Evolutionary conservation across 2,329 filamentous ascomycete genomes (phyloP).

Genomic region (Aspergillus brunneoviolaceus): DNA sequence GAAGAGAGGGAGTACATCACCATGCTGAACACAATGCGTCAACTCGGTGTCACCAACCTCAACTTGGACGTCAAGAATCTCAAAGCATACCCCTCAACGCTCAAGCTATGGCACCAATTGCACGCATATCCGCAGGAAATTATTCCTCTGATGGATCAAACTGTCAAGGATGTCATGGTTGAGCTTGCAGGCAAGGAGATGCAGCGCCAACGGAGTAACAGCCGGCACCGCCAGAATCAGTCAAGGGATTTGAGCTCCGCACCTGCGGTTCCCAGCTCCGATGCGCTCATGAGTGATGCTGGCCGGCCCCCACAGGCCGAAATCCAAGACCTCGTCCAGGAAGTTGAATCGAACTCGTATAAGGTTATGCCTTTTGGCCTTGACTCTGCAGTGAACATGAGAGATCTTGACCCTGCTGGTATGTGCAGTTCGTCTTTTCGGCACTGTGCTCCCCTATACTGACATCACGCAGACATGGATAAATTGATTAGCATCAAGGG

Average conservation of each 20-base stretch:
- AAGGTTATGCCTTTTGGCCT: constrained; percentile 87
- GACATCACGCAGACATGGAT: constrained; percentile 71
- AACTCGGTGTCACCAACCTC: constrained; percentile 77
- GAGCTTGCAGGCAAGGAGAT: constrained; percentile 82
- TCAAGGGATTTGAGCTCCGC: constrained; percentile 66
- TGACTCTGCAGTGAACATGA: constrained; percentile 82
- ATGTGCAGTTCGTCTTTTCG: constrained; percentile 24
- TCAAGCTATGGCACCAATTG: constrained; percentile 93
- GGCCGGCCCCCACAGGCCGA: constrained; percentile 36
- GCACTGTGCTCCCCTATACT: constrained; percentile 15
- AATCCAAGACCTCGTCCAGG: constrained; percentile 69
- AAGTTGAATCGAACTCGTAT: constrained; percentile 77
- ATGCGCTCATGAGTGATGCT: constrained; percentile 54
- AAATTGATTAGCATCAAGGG: constrained; percentile 94
- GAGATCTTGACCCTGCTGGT: constrained; percentile 88
- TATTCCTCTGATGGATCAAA: constrained; percentile 93
- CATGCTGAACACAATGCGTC: constrained; percentile 85
- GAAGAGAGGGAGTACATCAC: constrained; percentile 80
- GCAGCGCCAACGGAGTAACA: constrained; percentile 63
- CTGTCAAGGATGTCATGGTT: constrained; percentile 88
- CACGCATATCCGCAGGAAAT: constrained; percentile 95
- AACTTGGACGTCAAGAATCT: constrained; percentile 88
- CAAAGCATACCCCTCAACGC: constrained; percentile 86
- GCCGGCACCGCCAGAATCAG: constrained; percentile 48
- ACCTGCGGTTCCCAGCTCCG: constrained; percentile 76